Conservation (phyloP, 768 basidiomycete species). For the Macrolepiota fuliginosa region DNA sequence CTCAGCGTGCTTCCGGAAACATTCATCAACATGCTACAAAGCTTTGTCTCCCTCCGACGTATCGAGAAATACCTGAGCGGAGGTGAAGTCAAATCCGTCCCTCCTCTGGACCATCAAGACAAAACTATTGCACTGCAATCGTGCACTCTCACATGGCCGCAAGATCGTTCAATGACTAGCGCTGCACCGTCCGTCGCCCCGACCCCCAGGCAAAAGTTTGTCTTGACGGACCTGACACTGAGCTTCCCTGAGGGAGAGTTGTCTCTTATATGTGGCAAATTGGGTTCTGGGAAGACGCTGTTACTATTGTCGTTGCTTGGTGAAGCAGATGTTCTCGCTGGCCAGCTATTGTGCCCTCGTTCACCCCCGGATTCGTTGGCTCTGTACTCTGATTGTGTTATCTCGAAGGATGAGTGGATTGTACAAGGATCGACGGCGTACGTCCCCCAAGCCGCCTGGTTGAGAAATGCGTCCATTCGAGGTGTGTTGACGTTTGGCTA, state of each 20-base stretch:
- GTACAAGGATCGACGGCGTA: slow-evolving; percentile 80
- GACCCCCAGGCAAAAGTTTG: slow-evolving; percentile 78
- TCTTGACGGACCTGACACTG: slow-evolving; percentile 74
- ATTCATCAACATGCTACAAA: slow-evolving; percentile 86
- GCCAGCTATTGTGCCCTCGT: slow-evolving; percentile 79
- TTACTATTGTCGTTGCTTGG: slow-evolving; percentile 83
- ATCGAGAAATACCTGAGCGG: slow-evolving; percentile 87
- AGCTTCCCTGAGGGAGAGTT: slow-evolving; percentile 79
- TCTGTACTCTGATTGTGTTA: slow-evolving; percentile 41
- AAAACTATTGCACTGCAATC: slow-evolving; percentile 72
- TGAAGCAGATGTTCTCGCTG: slow-evolving; percentile 81
- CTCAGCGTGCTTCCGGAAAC: slow-evolving; percentile 88
- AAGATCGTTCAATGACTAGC: slow-evolving; percentile 56
- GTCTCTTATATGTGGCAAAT: slow-evolving; percentile 83
- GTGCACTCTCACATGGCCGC: slow-evolving; percentile 90
- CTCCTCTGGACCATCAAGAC: slow-evolving; percentile 54
- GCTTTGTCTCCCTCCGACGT: slow-evolving; percentile 81
- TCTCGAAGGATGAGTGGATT: slow-evolving; percentile 67
- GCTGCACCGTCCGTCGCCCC: slow-evolving; percentile 52
- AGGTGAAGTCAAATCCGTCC: slow-evolving; percentile 67
- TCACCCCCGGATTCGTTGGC: slow-evolving; percentile 82
- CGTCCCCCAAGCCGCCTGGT: slow-evolving; percentile 76
- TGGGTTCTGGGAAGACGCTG: slow-evolving; percentile 88
- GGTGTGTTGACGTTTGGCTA: slow-evolving; percentile 21
- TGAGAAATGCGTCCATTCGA: slow-evolving; percentile 64